These are phyloP conservation scores for Nitzschia sp. DNA, from an alignment of 108 stramenopile genomes.

Conservation along the genomic window DNA sequence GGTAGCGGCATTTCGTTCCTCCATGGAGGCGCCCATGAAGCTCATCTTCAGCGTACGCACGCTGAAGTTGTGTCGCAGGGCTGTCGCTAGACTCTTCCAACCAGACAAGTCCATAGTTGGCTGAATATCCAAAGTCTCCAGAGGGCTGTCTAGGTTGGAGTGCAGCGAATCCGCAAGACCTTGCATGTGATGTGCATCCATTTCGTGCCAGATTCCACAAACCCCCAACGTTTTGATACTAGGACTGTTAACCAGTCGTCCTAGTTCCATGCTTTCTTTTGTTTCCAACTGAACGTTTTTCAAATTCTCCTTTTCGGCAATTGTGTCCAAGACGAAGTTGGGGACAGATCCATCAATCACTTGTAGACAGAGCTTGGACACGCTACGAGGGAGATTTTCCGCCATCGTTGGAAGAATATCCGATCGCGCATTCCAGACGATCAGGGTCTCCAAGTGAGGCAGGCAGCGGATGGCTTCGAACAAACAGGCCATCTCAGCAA, in stretches of 20 bases:
- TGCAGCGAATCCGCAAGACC: slow-evolving; percentile 4
- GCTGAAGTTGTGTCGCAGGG: slow-evolving; percentile 5
- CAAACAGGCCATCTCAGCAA: slow-evolving; percentile 13
- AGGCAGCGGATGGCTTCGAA: slow-evolving; percentile 9
- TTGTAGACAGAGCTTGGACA: slow-evolving; percentile 2
- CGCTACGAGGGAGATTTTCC: neutral
- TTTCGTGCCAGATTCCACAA: neutral
- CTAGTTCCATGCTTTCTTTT: slow-evolving; percentile 2
- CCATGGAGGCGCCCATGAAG: neutral
- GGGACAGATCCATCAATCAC: slow-evolving; percentile 1
- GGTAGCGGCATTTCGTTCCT: slow-evolving; percentile 8
- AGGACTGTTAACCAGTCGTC: slow-evolving; percentile 1
- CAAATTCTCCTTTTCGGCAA: slow-evolving; percentile 1
- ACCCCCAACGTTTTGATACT: slow-evolving; percentile 2
- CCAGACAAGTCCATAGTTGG: neutral
- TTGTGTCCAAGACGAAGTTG: neutral
- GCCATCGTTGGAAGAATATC: slow-evolving; percentile 8
- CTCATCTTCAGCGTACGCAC: neutral
- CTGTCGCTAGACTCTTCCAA: neutral
- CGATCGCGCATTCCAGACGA: slow-evolving; percentile 3
- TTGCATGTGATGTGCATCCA: slow-evolving; percentile 8
- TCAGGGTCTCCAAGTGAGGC: slow-evolving; percentile 2
- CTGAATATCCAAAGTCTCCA: slow-evolving; percentile 13
- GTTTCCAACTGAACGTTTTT: slow-evolving; percentile 8
- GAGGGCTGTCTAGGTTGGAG: neutral